Evolutionary conservation across 2,329 filamentous ascomycete genomes (phyloP).

Genomic region (Hymenoscyphus occultus): DNA sequence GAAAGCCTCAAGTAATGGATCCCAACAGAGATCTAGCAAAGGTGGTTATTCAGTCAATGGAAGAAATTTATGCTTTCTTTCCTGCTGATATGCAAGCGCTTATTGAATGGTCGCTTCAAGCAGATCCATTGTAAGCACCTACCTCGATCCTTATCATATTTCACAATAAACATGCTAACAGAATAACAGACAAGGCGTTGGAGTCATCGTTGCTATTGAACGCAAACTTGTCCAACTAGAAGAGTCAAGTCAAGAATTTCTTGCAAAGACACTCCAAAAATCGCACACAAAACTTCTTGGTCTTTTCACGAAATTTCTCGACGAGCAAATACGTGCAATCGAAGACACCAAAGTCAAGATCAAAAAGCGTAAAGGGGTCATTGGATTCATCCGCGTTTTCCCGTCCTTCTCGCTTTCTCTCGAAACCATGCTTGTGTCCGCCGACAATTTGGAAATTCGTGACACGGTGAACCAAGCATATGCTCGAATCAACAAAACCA

Average conservation of each 20-base stretch:
- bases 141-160: neutral
- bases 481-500: slow-evolving; percentile 81
- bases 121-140: slow-evolving; percentile 73
- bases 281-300: slow-evolving; percentile 71
- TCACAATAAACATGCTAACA: slow-evolving; percentile 21
- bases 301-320: slow-evolving; percentile 83
- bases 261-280: slow-evolving; percentile 76
- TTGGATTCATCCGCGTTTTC: slow-evolving; percentile 91
- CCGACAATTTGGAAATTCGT: slow-evolving; percentile 64
- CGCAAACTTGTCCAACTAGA: slow-evolving; percentile 74
- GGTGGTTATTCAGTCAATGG: slow-evolving; percentile 82
- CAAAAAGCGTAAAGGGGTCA: slow-evolving; percentile 96
- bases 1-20: slow-evolving; percentile 75
- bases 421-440: slow-evolving; percentile 73
- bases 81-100: slow-evolving; percentile 73
- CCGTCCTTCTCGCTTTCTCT: slow-evolving; percentile 79
- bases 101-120: slow-evolving; percentile 77
- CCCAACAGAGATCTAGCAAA: slow-evolving; percentile 84
- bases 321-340: slow-evolving; percentile 91
- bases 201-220: slow-evolving; percentile 77
- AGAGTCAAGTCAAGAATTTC: slow-evolving; percentile 90
- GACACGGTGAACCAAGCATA: slow-evolving; percentile 84
- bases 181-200: slow-evolving; percentile 72
- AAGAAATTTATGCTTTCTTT: slow-evolving; percentile 81
- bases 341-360: slow-evolving; percentile 99